These are phyloP conservation scores for Yamadazyma endophytica DNA, from an alignment of 805 yeast genomes.

Conservation along the genomic window DNA sequence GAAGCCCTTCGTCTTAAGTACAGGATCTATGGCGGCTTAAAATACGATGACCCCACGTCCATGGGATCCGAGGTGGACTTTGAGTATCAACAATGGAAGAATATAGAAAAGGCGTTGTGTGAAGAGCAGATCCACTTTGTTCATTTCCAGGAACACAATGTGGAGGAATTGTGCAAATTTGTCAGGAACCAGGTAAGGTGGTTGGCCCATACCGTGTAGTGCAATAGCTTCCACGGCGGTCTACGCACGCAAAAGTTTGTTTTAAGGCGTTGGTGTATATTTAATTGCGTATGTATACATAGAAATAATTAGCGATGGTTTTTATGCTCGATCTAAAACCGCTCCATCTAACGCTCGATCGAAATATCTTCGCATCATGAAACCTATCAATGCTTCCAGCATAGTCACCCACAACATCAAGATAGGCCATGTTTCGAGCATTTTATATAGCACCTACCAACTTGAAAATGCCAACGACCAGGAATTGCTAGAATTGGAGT, in stretches of 20 bases:
- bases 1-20: conserved; percentile 21
- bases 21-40: conserved; percentile 22
- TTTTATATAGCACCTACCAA: conserved; percentile 27
- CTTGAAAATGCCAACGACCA: conserved; percentile 29
- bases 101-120: conserved; percentile 23
- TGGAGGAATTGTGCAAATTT: conserved; percentile 22
- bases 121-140: conserved; percentile 18
- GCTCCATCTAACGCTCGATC: too few relatives aligned
- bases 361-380: too few relatives aligned
- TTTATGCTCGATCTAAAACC: too few relatives aligned
- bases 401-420: conserved; percentile 37
- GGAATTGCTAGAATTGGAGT: conserved; percentile 35
- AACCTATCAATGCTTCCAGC: conserved; percentile 17
- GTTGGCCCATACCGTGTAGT: too few relatives aligned
- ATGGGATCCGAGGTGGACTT: conserved; percentile 17
- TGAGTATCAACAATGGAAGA: conserved; percentile 29
- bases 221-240: too few relatives aligned
- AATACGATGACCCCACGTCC: conserved; percentile 14
- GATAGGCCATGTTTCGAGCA: conserved; percentile 30
- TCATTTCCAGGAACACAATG: conserved; percentile 18
- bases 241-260: too few relatives aligned
- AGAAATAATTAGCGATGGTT: too few relatives aligned
- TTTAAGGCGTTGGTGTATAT: too few relatives aligned
- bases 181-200: conserved; percentile 23
- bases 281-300: too few relatives aligned